These are phyloP conservation scores for Boletus putidus DNA, from an alignment of 1,284 basidiomycete genomes.

Conservation along the genomic window DNA sequence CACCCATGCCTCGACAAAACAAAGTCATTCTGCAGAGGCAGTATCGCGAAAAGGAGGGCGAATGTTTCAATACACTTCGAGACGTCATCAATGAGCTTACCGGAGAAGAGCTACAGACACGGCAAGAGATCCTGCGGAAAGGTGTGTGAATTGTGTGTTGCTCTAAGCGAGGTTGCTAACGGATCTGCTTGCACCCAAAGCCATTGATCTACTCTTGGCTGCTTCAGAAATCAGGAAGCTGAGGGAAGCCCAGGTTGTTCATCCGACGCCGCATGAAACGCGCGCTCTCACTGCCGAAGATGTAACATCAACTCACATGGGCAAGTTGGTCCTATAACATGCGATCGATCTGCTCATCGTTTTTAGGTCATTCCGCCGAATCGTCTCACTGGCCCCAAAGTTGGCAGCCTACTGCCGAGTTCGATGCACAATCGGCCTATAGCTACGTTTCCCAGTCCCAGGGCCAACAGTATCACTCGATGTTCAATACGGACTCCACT, in stretches of 20 bases:
- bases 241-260: background rate
- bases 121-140: conserved; percentile 27
- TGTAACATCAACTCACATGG: background rate
- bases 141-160: conserved; percentile 6
- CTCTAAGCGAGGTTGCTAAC: background rate
- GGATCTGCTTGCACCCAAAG: conserved; percentile 5
- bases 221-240: background rate
- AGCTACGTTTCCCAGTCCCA: background rate
- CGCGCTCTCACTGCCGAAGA: background rate
- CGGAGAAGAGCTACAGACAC: conserved; percentile 18
- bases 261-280: background rate
- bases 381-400: background rate
- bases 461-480: conserved; percentile 1
- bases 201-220: conserved; percentile 16
- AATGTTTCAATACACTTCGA: conserved; percentile 23
- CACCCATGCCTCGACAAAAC: conserved; percentile 2
- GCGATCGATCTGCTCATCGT: conserved; percentile 4
- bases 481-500: background rate
- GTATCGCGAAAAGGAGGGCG: conserved; percentile 27
- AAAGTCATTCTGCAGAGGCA: conserved; percentile 21
- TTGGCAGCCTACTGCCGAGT: background rate
- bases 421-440: background rate
- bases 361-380: conserved; percentile 4
- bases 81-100: conserved; percentile 19
- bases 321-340: conserved; percentile 8